A percentile compares a stretch with the other conserved stretches of the same genome.
Evolutionary conservation across 2,329 filamentous ascomycete genomes (phyloP).

Genomic region (Cryphonectria parasitica): DNA sequence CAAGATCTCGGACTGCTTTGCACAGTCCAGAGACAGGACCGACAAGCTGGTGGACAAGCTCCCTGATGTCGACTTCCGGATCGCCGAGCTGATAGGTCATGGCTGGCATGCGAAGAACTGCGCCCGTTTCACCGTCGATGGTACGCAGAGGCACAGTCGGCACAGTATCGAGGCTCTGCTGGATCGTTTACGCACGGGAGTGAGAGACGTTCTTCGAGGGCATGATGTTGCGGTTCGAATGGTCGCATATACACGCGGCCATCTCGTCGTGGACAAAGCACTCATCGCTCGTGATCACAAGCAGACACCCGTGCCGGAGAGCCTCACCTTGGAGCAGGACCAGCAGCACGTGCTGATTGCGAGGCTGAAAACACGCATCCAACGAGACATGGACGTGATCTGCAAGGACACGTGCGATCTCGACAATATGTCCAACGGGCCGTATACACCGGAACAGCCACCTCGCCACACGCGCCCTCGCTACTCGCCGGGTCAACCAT

Average conservation of each 20-base stretch:
- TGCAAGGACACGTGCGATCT: constrained; percentile 57
- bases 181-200: constrained; percentile 55
- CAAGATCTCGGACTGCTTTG: constrained; percentile 44
- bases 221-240: constrained; percentile 52
- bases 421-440: constrained; percentile 39
- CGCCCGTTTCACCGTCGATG: constrained; percentile 48
- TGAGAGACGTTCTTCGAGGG: constrained; percentile 52
- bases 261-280: constrained; percentile 55
- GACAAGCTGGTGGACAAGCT: constrained; percentile 47
- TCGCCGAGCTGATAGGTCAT: constrained; percentile 50
- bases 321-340: neutral
- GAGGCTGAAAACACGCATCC: constrained; percentile 49
- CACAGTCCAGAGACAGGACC: constrained; percentile 43
- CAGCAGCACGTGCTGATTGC: constrained; percentile 41
- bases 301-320: constrained; percentile 30
- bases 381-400: constrained; percentile 52
- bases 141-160: constrained; percentile 47
- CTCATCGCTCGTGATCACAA: constrained; percentile 46
- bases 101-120: constrained; percentile 53
- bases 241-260: constrained; percentile 55
- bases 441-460: constrained; percentile 22
- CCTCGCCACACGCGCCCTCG: constrained; percentile 8
- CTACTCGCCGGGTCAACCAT: constrained; percentile 12
- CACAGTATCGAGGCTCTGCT: constrained; percentile 53
- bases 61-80: constrained; percentile 54